Percentiles rank a stretch among this genome's conserved stretches.
Evolutionary conservation across 140 eudicot genomes (phyloP).

Genomic region (Anethum foeniculum): DNA sequence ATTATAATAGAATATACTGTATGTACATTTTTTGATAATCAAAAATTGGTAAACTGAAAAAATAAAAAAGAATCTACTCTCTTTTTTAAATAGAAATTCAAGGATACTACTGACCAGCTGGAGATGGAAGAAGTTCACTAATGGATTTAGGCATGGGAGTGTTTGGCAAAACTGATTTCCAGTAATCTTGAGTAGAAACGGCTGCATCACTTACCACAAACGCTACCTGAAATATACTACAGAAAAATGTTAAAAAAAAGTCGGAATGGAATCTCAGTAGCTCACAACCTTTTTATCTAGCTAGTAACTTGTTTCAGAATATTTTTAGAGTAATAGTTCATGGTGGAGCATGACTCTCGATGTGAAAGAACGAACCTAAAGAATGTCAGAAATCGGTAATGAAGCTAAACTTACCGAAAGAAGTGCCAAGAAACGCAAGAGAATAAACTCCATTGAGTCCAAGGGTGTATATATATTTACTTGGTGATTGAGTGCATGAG

Average conservation of each 20-base stretch:
- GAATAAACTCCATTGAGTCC: background rate
- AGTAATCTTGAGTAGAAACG: slow-evolving; percentile 27
- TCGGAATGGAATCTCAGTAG: background rate
- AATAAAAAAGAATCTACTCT: background rate
- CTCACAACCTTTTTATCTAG: background rate
- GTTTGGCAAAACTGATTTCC: slow-evolving; percentile 36
- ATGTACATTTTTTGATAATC: too few relatives aligned
- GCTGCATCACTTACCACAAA: slow-evolving; percentile 31
- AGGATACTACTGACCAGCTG: background rate
- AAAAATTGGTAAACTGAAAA: too few relatives aligned
- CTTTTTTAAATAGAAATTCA: background rate
- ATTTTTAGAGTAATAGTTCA: too few relatives aligned
- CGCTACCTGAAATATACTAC: slow-evolving; percentile 18
- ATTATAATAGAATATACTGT: too few relatives aligned
- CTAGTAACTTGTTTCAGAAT: too few relatives aligned
- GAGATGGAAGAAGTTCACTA: slow-evolving; percentile 20
- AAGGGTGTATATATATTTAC: background rate
- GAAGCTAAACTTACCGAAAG: background rate
- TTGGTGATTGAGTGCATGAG: background rate
- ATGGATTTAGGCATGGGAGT: slow-evolving; percentile 37
- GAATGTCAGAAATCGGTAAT: background rate
- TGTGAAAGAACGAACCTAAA: too few relatives aligned
- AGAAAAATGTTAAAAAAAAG: background rate
- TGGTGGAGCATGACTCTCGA: background rate
- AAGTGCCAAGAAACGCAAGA: background rate